A percentile compares a stretch with the other conserved stretches of the same genome.
These are phyloP conservation scores for Neurospora sp. DNA, from an alignment of 495 filamentous ascomycete species.

Conservation along the genomic window DNA sequence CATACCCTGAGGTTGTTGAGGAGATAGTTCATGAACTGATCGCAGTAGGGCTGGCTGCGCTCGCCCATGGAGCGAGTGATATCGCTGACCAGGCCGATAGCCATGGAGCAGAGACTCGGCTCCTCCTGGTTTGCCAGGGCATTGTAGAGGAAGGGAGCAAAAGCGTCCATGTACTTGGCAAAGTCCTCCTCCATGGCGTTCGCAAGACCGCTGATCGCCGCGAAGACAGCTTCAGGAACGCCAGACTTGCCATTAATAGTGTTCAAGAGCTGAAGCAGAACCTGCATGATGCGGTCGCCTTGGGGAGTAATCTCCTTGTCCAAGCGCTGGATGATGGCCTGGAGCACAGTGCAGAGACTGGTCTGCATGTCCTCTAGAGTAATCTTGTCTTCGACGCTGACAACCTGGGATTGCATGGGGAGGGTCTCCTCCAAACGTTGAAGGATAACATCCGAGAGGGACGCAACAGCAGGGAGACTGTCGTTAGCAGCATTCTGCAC, in stretches of 20 bases:
- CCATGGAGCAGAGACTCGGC: constrained; percentile 87
- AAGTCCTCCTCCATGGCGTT: constrained; percentile 88
- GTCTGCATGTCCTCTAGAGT: constrained; percentile 96
- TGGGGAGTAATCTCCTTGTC: constrained; percentile 87
- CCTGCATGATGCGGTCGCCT: constrained; percentile 86
- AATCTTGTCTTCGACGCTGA: constrained; percentile 90
- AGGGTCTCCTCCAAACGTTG: constrained; percentile 85
- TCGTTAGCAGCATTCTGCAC: constrained; percentile 82
- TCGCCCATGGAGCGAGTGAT: constrained; percentile 85
- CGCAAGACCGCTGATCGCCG: constrained; percentile 74
- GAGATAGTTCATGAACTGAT: constrained; percentile 93
- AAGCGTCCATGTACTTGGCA: constrained; percentile 91
- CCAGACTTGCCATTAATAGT: constrained; percentile 79
- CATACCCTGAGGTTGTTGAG: constrained; percentile 63
- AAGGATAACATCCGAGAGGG: constrained; percentile 71
- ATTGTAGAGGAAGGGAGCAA: constrained; percentile 81
- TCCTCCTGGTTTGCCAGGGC: constrained; percentile 94
- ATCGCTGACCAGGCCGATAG: constrained; percentile 93
- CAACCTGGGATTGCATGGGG: constrained; percentile 84
- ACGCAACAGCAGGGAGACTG: constrained; percentile 68
- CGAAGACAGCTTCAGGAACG: constrained; percentile 88
- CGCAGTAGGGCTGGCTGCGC: constrained; percentile 86
- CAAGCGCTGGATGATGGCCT: constrained; percentile 84
- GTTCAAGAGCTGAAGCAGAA: constrained; percentile 66
- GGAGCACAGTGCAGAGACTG: constrained; percentile 78